These are phyloP conservation scores for Fistulinella prunicolor DNA, from an alignment of 768 basidiomycete species.

Conservation along the genomic window DNA sequence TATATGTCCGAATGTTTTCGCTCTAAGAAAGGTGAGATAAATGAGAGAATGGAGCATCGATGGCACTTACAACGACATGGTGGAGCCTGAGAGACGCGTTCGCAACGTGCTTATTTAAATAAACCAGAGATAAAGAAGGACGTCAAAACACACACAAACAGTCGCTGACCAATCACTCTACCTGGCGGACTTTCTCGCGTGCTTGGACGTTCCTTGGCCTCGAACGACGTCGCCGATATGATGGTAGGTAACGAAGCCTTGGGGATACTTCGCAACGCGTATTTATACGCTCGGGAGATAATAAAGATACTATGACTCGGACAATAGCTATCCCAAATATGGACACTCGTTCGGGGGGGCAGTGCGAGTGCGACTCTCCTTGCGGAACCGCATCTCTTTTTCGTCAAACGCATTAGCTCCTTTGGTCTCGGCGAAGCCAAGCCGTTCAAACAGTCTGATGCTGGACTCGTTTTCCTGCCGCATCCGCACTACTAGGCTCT, in stretches of 20 bases:
- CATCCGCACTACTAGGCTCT: conserved; percentile 65
- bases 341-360: too few species aligned
- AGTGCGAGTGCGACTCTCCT: too few species aligned
- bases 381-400: conserved; percentile 64
- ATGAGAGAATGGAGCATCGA: background rate
- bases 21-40: conserved; percentile 4
- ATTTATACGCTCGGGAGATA: too few species aligned
- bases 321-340: conserved; percentile 9
- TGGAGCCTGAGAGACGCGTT: conserved; percentile 7
- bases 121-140: background rate
- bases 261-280: too few species aligned
- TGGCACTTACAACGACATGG: conserved; percentile 19
- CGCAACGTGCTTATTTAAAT: background rate
- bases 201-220: too few species aligned
- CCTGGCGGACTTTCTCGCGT: too few species aligned
- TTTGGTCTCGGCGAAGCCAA: conserved; percentile 73
- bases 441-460: conserved; percentile 66
- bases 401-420: conserved; percentile 74
- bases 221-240: background rate
- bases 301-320: conserved; percentile 23
- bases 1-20: conserved; percentile 30
- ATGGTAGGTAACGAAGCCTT: too few species aligned
- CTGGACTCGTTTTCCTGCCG: conserved; percentile 66
- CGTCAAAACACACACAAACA: conserved; percentile 12
- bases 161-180: too few species aligned